Evolutionary conservation across 2,329 filamentous ascomycete species (phyloP), one percentile per base, ranked within the genome.

Genomic region (Elsinoe arachidis): DNA sequence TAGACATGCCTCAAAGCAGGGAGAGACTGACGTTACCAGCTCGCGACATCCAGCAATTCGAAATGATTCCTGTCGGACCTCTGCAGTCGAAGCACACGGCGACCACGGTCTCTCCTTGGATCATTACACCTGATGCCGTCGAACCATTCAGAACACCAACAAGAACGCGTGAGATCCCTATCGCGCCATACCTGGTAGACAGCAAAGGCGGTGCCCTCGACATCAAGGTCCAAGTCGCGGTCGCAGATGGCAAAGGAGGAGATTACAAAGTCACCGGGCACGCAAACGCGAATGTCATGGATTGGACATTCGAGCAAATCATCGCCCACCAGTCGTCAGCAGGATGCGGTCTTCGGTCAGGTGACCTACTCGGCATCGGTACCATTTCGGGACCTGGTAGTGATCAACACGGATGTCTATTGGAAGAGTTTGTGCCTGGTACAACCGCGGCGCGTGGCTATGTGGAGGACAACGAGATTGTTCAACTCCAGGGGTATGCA

Each of bases 1-100:
- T 59, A 15, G 34, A 19, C 14, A 12, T 23, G 10, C 14, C 4
- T n/a, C 6, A 17, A 15, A 59, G 10, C 58, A 5, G 43, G 10
- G 30, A 26, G 7, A 57, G 55, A 70, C 58, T 62, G 21, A 62
- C 35, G 12, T 4, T 11, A 7, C 23, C 23, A 55, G 78, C 81
- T 17, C 73, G 82, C n/a, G 82, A 85, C 64, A 80, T 86, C 17
- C 82, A 85, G 65, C 75, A 69, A 0, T 71, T 80, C 19, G 83
- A 85, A 62, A 84, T 85, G 81, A 72, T 71, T 2, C 81, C 81
- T 0, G 68, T 85, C 0, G 82, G 82, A 0, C 83, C 83, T 0
- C 75, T 85, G 55, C 82, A 84, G 53, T 76, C 77, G 2, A 86
- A 86, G 66, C 78, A 76, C 33, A 83, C 84, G 43, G 77, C 75